phyloP scores from a whole-genome alignment of 2,329 filamentous ascomycete genomes.

The Colletotrichum plurivorum region DNA sequence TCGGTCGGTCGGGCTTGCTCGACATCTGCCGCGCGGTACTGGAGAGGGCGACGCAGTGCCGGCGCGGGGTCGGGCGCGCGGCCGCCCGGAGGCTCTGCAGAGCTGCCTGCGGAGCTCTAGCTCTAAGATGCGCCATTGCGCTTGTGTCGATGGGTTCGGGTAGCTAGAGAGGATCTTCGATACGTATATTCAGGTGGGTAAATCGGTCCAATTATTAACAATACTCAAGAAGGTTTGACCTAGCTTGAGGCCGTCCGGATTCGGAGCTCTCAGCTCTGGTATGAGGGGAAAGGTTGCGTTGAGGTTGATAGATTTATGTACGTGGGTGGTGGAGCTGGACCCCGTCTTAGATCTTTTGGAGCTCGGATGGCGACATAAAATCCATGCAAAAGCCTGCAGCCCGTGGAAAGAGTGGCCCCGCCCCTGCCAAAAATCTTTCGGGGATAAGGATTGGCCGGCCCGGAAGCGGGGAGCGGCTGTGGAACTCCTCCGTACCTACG shows the following conservation, averaged over 20 bases:
- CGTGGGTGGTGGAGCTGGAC: conserved; percentile 32
- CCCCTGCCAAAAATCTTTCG: conserved; percentile 21
- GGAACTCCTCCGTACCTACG: conserved; percentile 4
- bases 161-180: not conserved
- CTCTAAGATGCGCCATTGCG: conserved; percentile 52
- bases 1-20: conserved; percentile 43
- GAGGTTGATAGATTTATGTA: conserved; percentile 29
- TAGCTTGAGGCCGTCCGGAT: conserved; percentile 2
- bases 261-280: conserved; percentile 16
- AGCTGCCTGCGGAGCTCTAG: conserved; percentile 49
- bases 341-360: conserved; percentile 38
- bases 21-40: conserved; percentile 39
- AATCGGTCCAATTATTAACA: too few species aligned
- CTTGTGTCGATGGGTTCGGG: not conserved
- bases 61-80: conserved; percentile 39
- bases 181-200: not conserved
- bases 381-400: conserved; percentile 36
- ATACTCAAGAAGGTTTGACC: not conserved
- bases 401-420: conserved; percentile 14
- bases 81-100: conserved; percentile 48
- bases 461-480: conserved; percentile 28
- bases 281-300: conserved; percentile 7
- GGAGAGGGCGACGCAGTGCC: conserved; percentile 35
- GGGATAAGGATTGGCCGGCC: conserved; percentile 40
- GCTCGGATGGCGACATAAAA: conserved; percentile 36